Conservation (phyloP, 2,329 filamentous ascomycete species). For the Nothomitra cinnamomea region DNA sequence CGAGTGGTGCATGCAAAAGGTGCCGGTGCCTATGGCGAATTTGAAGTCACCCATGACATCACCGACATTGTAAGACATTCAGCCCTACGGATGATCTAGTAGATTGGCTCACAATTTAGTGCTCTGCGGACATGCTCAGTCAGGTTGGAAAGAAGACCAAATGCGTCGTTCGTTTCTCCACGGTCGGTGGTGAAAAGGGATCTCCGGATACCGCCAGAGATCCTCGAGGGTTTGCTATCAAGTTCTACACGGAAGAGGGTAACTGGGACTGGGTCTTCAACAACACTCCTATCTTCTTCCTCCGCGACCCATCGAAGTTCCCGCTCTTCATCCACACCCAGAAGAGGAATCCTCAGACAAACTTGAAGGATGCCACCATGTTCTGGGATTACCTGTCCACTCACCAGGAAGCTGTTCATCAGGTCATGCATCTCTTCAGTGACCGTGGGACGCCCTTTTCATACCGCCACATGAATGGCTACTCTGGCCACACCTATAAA, state of each 20-base stretch:
- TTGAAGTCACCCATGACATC: slow-evolving; percentile 42
- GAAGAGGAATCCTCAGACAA: slow-evolving; percentile 55
- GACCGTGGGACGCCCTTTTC: slow-evolving; percentile 50
- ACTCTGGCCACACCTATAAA: slow-evolving; percentile 50
- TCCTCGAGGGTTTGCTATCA: slow-evolving; percentile 54
- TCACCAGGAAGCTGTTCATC: slow-evolving; percentile 45
- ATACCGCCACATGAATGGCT: slow-evolving; percentile 50
- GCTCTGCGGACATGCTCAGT: slow-evolving; percentile 9
- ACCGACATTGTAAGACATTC: slow-evolving; percentile 25
- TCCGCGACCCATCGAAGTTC: slow-evolving; percentile 58
- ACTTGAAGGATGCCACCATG: slow-evolving; percentile 50
- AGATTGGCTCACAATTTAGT: slow-evolving; percentile 12
- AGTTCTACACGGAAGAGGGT: slow-evolving; percentile 58
- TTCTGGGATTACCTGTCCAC: slow-evolving; percentile 50
- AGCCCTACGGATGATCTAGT: not conserved
- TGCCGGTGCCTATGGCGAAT: slow-evolving; percentile 38
- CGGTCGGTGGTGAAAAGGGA: slow-evolving; percentile 56
- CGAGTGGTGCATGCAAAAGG: slow-evolving; percentile 44
- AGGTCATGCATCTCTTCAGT: slow-evolving; percentile 48
- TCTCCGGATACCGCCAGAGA: slow-evolving; percentile 57
- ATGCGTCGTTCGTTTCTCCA: slow-evolving; percentile 50
- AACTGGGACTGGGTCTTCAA: slow-evolving; percentile 59
- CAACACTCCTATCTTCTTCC: slow-evolving; percentile 60
- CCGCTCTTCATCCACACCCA: slow-evolving; percentile 59
- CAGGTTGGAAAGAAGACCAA: slow-evolving; percentile 13